Conservation (phyloP, 1,139 yeast species). For the Kurtzmaniella quercitrusa region DNA sequence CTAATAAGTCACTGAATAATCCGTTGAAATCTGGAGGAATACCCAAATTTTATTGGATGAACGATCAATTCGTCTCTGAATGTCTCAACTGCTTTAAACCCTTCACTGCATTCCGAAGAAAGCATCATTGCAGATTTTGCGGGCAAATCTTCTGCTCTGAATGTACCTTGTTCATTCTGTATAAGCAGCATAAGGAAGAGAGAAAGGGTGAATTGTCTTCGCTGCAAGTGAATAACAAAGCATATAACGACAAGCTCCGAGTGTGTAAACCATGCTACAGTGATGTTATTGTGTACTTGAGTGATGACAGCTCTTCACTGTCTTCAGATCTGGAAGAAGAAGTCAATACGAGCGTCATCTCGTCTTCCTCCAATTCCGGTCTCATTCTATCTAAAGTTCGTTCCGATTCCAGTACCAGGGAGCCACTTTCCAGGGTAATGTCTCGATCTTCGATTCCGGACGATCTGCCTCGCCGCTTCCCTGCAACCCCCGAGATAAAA, state of each 20-base stretch:
- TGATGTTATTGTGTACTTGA: conserved; percentile 60
- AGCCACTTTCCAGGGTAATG: neutral
- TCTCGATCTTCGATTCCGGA: neutral
- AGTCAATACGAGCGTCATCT: conserved; percentile 5
- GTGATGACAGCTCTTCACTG: conserved; percentile 54
- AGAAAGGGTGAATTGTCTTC: conserved; percentile 15
- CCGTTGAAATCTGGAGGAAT: conserved; percentile 49
- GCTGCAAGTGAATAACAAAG: conserved; percentile 19
- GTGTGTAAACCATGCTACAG: conserved; percentile 78
- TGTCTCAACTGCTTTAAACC: conserved; percentile 74
- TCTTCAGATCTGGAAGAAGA: conserved; percentile 16
- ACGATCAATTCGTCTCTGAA: conserved; percentile 79
- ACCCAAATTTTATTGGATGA: conserved; percentile 85
- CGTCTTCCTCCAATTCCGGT: conserved; percentile 7
- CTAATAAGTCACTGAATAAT: conserved; percentile 39
- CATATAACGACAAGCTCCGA: conserved; percentile 63
- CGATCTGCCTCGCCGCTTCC: conserved; percentile 2
- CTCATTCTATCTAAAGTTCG: neutral
- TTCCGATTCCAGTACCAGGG: conserved; percentile 2
- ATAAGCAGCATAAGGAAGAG: conserved; percentile 58
- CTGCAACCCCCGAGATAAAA: conserved; percentile 16
- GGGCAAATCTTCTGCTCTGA: conserved; percentile 91
- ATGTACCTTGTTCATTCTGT: conserved; percentile 80
- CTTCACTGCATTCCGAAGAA: conserved; percentile 77
- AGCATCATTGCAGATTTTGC: conserved; percentile 84